These are phyloP conservation scores for Tetrahymena thermophila DNA, from an alignment of 73 alveolate species.

Conservation along the genomic window DNA sequence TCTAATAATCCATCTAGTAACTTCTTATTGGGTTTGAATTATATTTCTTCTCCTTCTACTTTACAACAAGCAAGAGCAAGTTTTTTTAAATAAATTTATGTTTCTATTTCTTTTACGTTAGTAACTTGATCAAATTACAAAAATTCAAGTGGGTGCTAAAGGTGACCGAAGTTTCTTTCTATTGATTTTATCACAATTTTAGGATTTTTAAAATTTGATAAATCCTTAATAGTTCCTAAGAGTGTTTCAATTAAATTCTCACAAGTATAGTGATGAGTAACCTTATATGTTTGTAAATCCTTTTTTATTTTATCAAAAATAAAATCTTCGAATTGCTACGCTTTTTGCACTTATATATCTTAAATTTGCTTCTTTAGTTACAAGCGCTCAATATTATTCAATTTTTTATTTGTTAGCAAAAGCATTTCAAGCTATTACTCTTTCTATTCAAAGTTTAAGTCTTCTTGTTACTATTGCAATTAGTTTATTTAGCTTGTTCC, in stretches of 20 bases:
- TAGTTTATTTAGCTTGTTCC: not conserved
- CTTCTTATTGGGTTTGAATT: not conserved
- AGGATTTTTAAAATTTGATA: not conserved
- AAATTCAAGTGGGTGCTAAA: not conserved
- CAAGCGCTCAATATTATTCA: not conserved
- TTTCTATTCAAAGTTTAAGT: not conserved
- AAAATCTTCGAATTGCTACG: not conserved
- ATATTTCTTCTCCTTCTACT: not conserved
- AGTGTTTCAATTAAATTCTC: not conserved
- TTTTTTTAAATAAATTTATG: not conserved
- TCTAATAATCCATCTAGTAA: not conserved
- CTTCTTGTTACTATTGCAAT: not conserved
- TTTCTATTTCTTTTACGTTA: not conserved
- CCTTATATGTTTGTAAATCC: not conserved
- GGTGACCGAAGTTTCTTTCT: not conserved
- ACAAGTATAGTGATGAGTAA: not conserved
- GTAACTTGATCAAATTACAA: not conserved
- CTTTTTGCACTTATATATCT: not conserved
- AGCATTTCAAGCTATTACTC: not conserved
- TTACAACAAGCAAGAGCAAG: not conserved
- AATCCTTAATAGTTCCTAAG: not conserved
- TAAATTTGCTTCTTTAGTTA: not conserved
- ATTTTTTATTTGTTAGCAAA: not conserved
- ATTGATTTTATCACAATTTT: not conserved
- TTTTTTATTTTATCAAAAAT: not conserved